phyloP scores from a whole-genome alignment of 805 yeast species.

The Lipomyces yamanashiensis region DNA sequence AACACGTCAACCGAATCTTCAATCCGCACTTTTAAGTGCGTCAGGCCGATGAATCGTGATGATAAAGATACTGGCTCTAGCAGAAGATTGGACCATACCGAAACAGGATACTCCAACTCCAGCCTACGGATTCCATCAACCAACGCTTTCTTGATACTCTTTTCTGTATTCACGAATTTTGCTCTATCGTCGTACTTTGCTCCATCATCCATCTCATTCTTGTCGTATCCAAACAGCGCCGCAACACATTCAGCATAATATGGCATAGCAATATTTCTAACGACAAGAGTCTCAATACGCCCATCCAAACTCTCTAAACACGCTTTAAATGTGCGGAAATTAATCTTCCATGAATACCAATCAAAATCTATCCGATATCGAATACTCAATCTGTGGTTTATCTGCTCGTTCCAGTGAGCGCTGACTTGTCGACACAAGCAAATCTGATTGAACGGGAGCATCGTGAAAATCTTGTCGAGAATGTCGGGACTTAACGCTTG shows the following conservation, averaged over 20 bases:
- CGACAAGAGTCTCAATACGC: not conserved
- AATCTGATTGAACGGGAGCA: conserved; percentile 1
- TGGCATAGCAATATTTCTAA: conserved; percentile 1
- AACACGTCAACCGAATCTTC: conserved; percentile 6
- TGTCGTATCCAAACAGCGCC: conserved; percentile 2
- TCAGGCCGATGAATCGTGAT: not conserved
- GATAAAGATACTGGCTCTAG: not conserved
- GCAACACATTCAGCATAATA: conserved; percentile 3
- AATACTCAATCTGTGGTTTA: conserved; percentile 1
- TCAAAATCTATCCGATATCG: not conserved
- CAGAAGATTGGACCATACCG: not conserved
- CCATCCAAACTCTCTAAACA: not conserved
- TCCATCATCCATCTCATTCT: not conserved
- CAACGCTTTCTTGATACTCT: not conserved
- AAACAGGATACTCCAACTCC: conserved; percentile 1
- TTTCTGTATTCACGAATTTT: not conserved
- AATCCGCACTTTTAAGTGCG: not conserved
- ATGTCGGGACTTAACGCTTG: not conserved
- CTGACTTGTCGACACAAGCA: not conserved
- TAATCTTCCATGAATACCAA: conserved; percentile 12
- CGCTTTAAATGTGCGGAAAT: not conserved
- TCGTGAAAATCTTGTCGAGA: not conserved
- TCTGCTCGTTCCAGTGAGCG: conserved; percentile 3
- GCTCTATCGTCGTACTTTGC: not conserved
- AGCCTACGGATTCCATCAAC: not conserved